Evolutionary conservation across 2,329 filamentous ascomycete genomes (phyloP), one percentile per base, ranked within the genome.

Genomic region (Reticulascus tulasneorum): DNA sequence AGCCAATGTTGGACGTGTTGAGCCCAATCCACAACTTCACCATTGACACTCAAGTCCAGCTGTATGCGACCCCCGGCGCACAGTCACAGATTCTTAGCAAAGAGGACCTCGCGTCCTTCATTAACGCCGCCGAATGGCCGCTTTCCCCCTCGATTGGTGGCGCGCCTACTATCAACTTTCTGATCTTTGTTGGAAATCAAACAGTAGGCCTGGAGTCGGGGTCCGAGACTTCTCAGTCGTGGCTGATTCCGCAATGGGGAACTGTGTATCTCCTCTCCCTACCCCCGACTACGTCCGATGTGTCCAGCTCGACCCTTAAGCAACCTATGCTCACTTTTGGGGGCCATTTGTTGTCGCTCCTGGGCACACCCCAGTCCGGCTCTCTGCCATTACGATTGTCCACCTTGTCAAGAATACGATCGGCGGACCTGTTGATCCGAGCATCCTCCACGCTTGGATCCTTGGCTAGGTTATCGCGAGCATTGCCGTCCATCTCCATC

Each of bases 61-160:
- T 97, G 0, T 96, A 95, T 55, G 91, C 93, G n/a, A 66, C 69
- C 2, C 76, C 79, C 0, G 75, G 79, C n/a, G 75, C 78, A 2
- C 72, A 77, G 50, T 71, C 72, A 12, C 65, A 81, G 17, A 73
- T 84, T 0, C 66, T 98, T 23, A 81, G 77, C 51, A 90, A 88
- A 56, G 85, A 94, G 49, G 89, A 95, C 51, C 72, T 98, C 2
- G 88, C 87, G 23, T 90, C 86, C 2, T 98, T 98, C 54, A 89
- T 98, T 61, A 98, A 98, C 53, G 90, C 91, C 3, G 93, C 93
- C 3, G 93, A 98, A 64, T 98, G 93, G 93, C 93, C 93, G 1
- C 65, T 98, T 4, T 94, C 86, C 44, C 91, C 91, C 1, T 95
- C 88, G 38, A 97, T 98, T 48, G 93, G 90, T 26, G 81, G 79